These are phyloP conservation scores for Penicillium angulare DNA, from an alignment of 495 filamentous ascomycete genomes.

Conservation along the genomic window DNA sequence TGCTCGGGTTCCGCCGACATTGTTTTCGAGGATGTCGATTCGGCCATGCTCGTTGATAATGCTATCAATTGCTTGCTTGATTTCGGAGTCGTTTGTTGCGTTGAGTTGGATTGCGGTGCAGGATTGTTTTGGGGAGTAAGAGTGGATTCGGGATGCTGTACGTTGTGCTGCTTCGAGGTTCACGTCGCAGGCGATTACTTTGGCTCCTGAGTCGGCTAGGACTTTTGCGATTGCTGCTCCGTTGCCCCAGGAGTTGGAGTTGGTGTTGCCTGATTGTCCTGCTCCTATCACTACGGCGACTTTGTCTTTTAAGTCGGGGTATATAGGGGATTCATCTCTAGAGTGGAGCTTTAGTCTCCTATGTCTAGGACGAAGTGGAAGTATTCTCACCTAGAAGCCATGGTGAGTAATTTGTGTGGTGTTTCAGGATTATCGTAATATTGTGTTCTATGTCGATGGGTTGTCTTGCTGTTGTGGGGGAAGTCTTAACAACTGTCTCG, in stretches of 20 bases:
- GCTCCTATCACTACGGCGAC: conserved; percentile 48
- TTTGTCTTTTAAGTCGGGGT: conserved; percentile 29
- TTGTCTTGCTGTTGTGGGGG: no score
- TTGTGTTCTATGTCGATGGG: no score
- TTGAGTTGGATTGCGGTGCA: conserved; percentile 34
- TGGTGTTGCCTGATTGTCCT: conserved; percentile 31
- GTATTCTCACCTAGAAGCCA: not conserved
- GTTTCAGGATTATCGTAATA: no score
- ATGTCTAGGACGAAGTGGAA: no score
- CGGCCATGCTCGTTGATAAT: conserved; percentile 40
- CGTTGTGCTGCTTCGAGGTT: conserved; percentile 33
- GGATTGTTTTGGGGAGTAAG: conserved; percentile 18
- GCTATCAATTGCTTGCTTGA: conserved; percentile 35
- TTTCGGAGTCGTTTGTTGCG: conserved; percentile 34
- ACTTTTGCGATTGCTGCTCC: conserved; percentile 40
- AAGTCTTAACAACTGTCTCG: not conserved
- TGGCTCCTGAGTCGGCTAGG: conserved; percentile 36
- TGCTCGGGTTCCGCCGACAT: conserved; percentile 44
- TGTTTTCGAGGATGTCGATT: conserved; percentile 54
- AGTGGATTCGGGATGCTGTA: conserved; percentile 29
- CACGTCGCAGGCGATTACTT: conserved; percentile 43
- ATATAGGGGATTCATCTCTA: conserved; percentile 8
- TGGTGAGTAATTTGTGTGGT: not conserved
- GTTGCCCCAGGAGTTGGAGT: conserved; percentile 39
- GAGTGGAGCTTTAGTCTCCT: no score